These are phyloP conservation scores for Cucurbita maxima DNA, from an alignment of 306 rosid species.

Conservation along the genomic window DNA sequence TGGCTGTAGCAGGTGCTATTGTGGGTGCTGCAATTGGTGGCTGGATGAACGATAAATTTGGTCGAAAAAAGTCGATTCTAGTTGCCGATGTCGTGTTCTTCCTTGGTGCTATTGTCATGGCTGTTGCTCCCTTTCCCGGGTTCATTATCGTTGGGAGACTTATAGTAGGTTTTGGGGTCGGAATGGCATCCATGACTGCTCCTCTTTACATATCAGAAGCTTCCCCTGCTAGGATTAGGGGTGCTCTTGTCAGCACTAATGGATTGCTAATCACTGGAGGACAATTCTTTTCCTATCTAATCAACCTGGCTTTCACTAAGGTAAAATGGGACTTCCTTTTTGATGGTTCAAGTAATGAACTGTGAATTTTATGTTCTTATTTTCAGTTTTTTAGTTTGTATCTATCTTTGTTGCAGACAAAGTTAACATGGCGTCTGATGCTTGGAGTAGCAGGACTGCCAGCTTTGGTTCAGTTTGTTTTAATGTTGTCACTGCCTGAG, in stretches of 20 bases:
- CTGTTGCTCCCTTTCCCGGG: constrained; percentile 54
- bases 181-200: constrained; percentile 84
- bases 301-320: constrained; percentile 67
- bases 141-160: constrained; percentile 56
- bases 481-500: constrained; percentile 69
- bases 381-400: not conserved
- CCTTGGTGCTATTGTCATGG: constrained; percentile 55
- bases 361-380: not conserved
- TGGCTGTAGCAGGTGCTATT: constrained; percentile 87
- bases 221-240: constrained; percentile 73
- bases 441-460: constrained; percentile 74
- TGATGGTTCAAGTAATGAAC: not conserved
- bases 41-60: constrained; percentile 60
- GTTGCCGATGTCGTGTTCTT: constrained; percentile 49
- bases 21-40: constrained; percentile 89
- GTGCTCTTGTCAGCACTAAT: constrained; percentile 66
- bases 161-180: constrained; percentile 77
- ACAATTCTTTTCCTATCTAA: constrained; percentile 60
- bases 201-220: constrained; percentile 84
- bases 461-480: constrained; percentile 40
- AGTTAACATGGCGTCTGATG: constrained; percentile 86
- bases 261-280: constrained; percentile 68
- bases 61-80: constrained; percentile 47
- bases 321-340: constrained; percentile 10
- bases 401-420: constrained; percentile 23